Evolutionary conservation across 768 basidiomycete genomes (phyloP).

Genomic region (Macrolepiota albuminosa): DNA sequence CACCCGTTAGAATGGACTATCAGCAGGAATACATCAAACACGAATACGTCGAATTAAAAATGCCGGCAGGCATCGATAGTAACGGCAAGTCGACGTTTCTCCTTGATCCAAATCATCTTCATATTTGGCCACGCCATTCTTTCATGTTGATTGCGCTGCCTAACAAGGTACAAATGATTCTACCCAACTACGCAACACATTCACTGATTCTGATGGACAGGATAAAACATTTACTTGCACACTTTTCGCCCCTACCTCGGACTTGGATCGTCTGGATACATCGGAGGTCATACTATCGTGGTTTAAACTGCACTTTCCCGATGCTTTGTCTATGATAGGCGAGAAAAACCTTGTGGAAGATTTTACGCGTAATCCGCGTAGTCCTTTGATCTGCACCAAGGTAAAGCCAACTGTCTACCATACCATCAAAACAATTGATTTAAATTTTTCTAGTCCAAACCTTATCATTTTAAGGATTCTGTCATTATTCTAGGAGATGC

Average conservation of each 20-base stretch:
- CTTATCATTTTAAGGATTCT: slow-evolving; percentile 88
- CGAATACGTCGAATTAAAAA: slow-evolving; percentile 94
- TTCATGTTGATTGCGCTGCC: slow-evolving; percentile 99
- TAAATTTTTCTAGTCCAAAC: slow-evolving; percentile 54
- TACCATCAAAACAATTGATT: slow-evolving; percentile 16
- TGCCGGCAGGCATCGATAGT: slow-evolving; percentile 71
- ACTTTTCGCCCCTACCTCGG: slow-evolving; percentile 80
- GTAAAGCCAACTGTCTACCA: slow-evolving; percentile 41
- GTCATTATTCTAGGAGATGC: slow-evolving; percentile 90
- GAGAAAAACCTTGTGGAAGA: slow-evolving; percentile 71
- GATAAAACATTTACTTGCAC: slow-evolving; percentile 98
- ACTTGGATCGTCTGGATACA: slow-evolving; percentile 63
- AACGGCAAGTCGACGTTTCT: slow-evolving; percentile 65
- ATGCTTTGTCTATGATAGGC: slow-evolving; percentile 84
- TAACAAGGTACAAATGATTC: slow-evolving; percentile 69
- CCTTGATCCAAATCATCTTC: slow-evolving; percentile 92
- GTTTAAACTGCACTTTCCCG: slow-evolving; percentile 84
- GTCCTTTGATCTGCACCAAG: slow-evolving; percentile 88
- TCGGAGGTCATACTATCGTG: slow-evolving; percentile 58
- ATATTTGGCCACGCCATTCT: slow-evolving; percentile 98
- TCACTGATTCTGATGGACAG: slow-evolving; percentile 40
- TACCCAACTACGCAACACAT: slow-evolving; percentile 15
- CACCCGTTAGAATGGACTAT: slow-evolving; percentile 76
- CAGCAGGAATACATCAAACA: slow-evolving; percentile 93
- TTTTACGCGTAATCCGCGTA: slow-evolving; percentile 82